Percentiles rank a stretch among this genome's conserved stretches.
Conservation (phyloP, 2,329 filamentous ascomycete genomes). For the Epichloe aotearoae region DNA sequence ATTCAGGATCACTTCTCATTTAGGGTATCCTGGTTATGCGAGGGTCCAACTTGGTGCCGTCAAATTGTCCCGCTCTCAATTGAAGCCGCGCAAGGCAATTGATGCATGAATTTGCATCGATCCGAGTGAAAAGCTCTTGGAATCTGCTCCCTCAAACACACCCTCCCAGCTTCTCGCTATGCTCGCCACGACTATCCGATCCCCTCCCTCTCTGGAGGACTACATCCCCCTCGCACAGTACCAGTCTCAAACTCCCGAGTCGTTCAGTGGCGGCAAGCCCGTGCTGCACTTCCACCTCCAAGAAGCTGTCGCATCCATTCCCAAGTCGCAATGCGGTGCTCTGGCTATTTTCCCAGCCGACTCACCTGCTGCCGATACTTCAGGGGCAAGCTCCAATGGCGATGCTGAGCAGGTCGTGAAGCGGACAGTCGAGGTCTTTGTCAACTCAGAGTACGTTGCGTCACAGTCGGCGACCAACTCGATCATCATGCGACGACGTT, state of each 20-base stretch:
- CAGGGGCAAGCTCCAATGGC: slow-evolving; percentile 15
- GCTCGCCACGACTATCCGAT: slow-evolving; percentile 42
- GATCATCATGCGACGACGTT: too few relatives aligned
- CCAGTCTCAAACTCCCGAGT: slow-evolving; percentile 57
- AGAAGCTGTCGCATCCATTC: slow-evolving; percentile 44
- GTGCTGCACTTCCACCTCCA: slow-evolving; percentile 53
- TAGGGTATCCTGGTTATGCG: too few relatives aligned
- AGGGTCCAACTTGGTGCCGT: too few relatives aligned
- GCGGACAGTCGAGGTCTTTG: slow-evolving; percentile 41
- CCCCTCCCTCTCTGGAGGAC: slow-evolving; percentile 41
- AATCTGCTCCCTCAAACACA: background rate
- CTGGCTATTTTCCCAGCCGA: slow-evolving; percentile 40
- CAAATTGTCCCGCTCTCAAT: too few relatives aligned
- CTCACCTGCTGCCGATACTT: slow-evolving; percentile 15
- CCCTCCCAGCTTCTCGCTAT: slow-evolving; percentile 9
- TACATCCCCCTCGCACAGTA: slow-evolving; percentile 56
- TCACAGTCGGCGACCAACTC: too few relatives aligned
- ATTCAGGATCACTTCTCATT: slow-evolving; percentile 10
- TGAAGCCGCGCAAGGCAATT: too few relatives aligned
- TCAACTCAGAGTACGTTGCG: slow-evolving; percentile 38
- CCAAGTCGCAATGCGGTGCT: slow-evolving; percentile 37
- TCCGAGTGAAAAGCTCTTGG: background rate
- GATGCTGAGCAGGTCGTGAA: slow-evolving; percentile 25
- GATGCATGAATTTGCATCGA: too few relatives aligned
- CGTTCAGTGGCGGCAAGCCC: slow-evolving; percentile 58